Percentiles rank a stretch among this genome's conserved stretches.
phyloP scores from a whole-genome alignment of 2,329 filamentous ascomycete species.

The Diaporthe citri region DNA sequence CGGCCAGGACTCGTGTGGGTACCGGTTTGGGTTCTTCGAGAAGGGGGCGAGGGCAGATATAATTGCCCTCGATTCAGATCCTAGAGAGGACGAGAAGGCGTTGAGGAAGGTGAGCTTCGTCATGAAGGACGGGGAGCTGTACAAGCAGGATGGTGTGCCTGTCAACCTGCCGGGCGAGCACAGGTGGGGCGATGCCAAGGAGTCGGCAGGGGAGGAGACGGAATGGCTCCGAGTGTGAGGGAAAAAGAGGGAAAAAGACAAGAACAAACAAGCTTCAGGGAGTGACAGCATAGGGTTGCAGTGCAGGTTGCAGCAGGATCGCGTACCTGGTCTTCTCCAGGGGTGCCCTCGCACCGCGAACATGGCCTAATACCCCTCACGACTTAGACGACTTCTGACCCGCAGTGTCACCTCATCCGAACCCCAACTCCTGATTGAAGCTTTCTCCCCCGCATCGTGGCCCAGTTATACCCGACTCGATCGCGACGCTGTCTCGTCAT shows the following conservation, averaged over 20 bases:
- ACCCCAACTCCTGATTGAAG: background rate
- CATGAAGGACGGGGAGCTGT: slow-evolving; percentile 68
- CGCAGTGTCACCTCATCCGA: background rate
- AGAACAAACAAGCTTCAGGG: slow-evolving; percentile 15
- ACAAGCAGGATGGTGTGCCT: slow-evolving; percentile 54
- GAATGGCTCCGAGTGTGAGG: background rate
- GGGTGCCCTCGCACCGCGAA: background rate
- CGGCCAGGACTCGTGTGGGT: slow-evolving; percentile 63
- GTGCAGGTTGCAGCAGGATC: slow-evolving; percentile 4
- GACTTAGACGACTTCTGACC: background rate
- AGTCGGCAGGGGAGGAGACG: slow-evolving; percentile 35
- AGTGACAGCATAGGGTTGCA: slow-evolving; percentile 11
- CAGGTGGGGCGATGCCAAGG: slow-evolving; percentile 31
- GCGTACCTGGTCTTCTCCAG: slow-evolving; percentile 11
- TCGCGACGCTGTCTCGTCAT: background rate
- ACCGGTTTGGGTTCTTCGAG: slow-evolving; percentile 65
- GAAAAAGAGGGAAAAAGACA: background rate
- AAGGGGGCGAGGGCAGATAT: slow-evolving; percentile 64
- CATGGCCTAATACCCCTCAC: slow-evolving; percentile 21
- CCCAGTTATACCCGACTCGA: slow-evolving; percentile 5
- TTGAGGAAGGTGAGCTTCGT: slow-evolving; percentile 65
- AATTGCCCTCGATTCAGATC: slow-evolving; percentile 61
- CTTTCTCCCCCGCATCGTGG: slow-evolving; percentile 2
- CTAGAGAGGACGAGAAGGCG: slow-evolving; percentile 53
- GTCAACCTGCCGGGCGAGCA: slow-evolving; percentile 41